Percentiles rank a stretch among this genome's conserved stretches.
These are phyloP conservation scores for Fagus crenata DNA, from an alignment of 306 rosid species.

Conservation along the genomic window DNA sequence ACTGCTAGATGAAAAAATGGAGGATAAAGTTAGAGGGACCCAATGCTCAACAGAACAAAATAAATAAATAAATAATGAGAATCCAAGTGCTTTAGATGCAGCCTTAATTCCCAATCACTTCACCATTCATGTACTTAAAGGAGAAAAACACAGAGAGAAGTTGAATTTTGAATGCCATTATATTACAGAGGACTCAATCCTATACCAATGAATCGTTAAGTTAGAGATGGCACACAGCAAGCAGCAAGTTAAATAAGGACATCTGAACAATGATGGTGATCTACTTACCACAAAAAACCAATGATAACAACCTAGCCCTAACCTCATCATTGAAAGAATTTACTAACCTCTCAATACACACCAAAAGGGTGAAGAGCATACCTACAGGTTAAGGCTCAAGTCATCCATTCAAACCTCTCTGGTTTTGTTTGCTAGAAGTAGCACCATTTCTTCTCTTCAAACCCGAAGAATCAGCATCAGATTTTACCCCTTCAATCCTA, in stretches of 20 bases:
- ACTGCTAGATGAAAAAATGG: neutral
- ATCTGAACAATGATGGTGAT: neutral
- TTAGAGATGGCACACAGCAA: conserved; percentile 22
- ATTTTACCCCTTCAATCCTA: conserved; percentile 34
- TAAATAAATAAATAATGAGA: neutral
- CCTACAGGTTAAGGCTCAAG: conserved; percentile 30
- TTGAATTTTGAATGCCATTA: conserved; percentile 21
- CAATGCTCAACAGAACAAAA: neutral
- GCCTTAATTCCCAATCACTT: neutral
- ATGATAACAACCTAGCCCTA: conserved; percentile 22
- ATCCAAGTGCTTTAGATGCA: conserved; percentile 11
- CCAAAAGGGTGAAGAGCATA: conserved; percentile 24
- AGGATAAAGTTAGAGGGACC: neutral
- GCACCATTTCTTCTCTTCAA: conserved; percentile 39
- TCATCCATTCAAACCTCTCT: conserved; percentile 26
- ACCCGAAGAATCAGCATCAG: conserved; percentile 34
- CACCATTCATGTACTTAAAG: neutral
- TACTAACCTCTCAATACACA: conserved; percentile 37
- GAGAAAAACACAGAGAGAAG: neutral
- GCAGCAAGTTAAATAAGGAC: conserved; percentile 8
- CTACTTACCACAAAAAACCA: neutral
- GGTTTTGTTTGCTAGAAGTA: conserved; percentile 33
- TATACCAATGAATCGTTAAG: conserved; percentile 39
- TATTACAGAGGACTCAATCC: conserved; percentile 48
- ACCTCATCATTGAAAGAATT: conserved; percentile 46